Conservation (phyloP, 1,284 basidiomycete genomes). For the Fomitopsis pinicola region DNA sequence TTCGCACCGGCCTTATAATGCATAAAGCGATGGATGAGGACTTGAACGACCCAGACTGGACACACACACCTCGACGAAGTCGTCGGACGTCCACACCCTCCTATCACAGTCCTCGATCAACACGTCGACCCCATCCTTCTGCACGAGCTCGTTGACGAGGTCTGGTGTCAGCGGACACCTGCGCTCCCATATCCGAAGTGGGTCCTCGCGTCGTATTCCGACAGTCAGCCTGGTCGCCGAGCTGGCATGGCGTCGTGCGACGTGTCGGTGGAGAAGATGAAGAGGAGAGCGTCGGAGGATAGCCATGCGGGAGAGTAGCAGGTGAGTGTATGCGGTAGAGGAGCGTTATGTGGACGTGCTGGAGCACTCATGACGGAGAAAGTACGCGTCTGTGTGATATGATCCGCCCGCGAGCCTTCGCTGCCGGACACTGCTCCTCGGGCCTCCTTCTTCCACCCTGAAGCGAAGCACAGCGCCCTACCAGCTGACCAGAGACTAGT, state of each 20-base stretch:
- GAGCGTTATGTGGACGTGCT: neutral
- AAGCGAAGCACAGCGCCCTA: too few species aligned
- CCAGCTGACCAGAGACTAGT: too few species aligned
- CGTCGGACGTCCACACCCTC: slow-evolving; percentile 63
- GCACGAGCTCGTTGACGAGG: slow-evolving; percentile 58
- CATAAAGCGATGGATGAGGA: neutral
- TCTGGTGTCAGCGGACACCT: slow-evolving; percentile 78
- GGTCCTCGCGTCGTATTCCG: slow-evolving; percentile 77
- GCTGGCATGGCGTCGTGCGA: slow-evolving; percentile 6
- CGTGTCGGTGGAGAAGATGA: slow-evolving; percentile 9
- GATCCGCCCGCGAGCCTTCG: neutral
- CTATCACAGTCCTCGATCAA: slow-evolving; percentile 74
- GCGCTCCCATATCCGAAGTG: slow-evolving; percentile 82
- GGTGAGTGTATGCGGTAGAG: neutral
- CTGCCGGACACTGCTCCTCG: too few species aligned
- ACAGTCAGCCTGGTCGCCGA: slow-evolving; percentile 34
- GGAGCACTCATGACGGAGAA: neutral
- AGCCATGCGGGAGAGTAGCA: slow-evolving; percentile 13
- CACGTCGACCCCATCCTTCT: slow-evolving; percentile 56
- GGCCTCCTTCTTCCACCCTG: too few species aligned
- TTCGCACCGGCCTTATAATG: slow-evolving; percentile 67
- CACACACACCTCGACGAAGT: slow-evolving; percentile 62
- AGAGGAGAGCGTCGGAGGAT: slow-evolving; percentile 22
- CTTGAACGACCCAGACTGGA: neutral
- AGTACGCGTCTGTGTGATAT: neutral